Evolutionary conservation across 2,329 filamentous ascomycete species (phyloP).

Genomic region (Balansia obtecta): DNA sequence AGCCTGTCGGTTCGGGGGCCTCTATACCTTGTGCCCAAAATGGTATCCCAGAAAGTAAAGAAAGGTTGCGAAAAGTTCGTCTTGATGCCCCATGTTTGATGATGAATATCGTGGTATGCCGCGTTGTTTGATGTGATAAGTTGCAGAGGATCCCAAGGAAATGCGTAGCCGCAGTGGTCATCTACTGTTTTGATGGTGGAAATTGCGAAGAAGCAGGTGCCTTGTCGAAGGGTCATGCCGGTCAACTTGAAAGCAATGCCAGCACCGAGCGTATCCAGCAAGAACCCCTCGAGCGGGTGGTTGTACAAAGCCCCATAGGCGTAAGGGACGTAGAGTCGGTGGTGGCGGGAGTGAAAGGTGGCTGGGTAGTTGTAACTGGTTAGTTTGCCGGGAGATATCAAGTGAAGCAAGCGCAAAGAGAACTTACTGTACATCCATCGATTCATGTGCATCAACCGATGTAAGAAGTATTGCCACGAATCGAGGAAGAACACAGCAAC

Average conservation of each 20-base stretch:
- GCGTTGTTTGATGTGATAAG: conserved; percentile 90
- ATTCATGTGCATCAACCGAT: conserved; percentile 94
- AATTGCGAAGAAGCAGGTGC: conserved; percentile 78
- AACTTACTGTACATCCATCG: conserved; percentile 87
- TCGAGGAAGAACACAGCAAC: conserved; percentile 69
- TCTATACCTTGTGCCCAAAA: conserved; percentile 73
- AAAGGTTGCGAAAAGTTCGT: conserved; percentile 84
- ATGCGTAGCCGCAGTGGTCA: conserved; percentile 92
- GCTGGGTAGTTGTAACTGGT: conserved; percentile 30
- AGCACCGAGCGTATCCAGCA: conserved; percentile 82
- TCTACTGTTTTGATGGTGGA: conserved; percentile 95
- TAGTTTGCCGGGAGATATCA: conserved; percentile 7
- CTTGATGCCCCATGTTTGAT: conserved; percentile 99
- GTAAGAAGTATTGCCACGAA: conserved; percentile 96
- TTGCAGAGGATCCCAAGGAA: conserved; percentile 91
- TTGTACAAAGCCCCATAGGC: conserved; percentile 96
- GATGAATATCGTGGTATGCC: conserved; percentile 93
- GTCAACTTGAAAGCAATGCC: conserved; percentile 72
- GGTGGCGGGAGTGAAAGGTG: conserved; percentile 87
- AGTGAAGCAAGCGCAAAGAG: neutral
- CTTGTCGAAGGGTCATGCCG: conserved; percentile 73
- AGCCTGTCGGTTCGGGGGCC: conserved; percentile 40
- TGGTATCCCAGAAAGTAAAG: conserved; percentile 88
- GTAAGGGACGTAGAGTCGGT: conserved; percentile 94
- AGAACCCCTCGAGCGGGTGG: conserved; percentile 85